Conservation (phyloP, 768 basidiomycete genomes). For the Hydnomerulius pinastri region DNA sequence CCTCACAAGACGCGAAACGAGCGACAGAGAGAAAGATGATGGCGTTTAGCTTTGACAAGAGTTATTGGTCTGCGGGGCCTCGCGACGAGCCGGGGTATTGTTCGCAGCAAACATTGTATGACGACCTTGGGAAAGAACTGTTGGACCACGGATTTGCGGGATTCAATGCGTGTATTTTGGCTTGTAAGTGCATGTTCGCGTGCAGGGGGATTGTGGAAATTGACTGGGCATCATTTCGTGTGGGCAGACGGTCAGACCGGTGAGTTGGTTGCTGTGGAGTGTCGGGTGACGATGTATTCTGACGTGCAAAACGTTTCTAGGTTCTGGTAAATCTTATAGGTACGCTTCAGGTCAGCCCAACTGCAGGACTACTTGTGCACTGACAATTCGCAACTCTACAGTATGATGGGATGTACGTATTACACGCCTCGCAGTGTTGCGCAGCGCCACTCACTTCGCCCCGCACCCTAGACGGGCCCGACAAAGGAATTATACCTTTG, state of each 20-base stretch:
- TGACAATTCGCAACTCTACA: slow-evolving; percentile 28
- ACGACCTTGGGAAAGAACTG: slow-evolving; percentile 91
- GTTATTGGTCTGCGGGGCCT: slow-evolving; percentile 94
- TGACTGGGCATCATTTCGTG: slow-evolving; percentile 1
- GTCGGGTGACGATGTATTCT: slow-evolving; percentile 2
- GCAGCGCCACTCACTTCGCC: not conserved
- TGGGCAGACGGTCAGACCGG: slow-evolving; percentile 78
- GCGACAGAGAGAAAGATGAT: slow-evolving; percentile 89
- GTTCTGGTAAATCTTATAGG: slow-evolving; percentile 93
- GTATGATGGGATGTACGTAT: slow-evolving; percentile 94
- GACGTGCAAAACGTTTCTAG: slow-evolving; percentile 37
- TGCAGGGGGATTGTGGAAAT: not conserved
- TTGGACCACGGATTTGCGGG: slow-evolving; percentile 95
- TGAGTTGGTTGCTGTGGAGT: slow-evolving; percentile 38
- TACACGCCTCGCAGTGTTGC: slow-evolving; percentile 5
- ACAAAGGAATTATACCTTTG: slow-evolving; percentile 97
- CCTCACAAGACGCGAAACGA: slow-evolving; percentile 68
- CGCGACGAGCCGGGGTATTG: slow-evolving; percentile 90
- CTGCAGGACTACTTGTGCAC: not conserved
- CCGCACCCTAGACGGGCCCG: slow-evolving; percentile 70
- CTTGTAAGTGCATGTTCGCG: slow-evolving; percentile 70
- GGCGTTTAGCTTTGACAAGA: slow-evolving; percentile 95
- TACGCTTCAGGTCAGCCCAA: slow-evolving; percentile 37
- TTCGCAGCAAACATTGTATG: slow-evolving; percentile 91
- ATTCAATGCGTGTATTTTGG: slow-evolving; percentile 98